phyloP scores from a whole-genome alignment of 2,329 filamentous ascomycete genomes.

The Coniella lustricola region DNA sequence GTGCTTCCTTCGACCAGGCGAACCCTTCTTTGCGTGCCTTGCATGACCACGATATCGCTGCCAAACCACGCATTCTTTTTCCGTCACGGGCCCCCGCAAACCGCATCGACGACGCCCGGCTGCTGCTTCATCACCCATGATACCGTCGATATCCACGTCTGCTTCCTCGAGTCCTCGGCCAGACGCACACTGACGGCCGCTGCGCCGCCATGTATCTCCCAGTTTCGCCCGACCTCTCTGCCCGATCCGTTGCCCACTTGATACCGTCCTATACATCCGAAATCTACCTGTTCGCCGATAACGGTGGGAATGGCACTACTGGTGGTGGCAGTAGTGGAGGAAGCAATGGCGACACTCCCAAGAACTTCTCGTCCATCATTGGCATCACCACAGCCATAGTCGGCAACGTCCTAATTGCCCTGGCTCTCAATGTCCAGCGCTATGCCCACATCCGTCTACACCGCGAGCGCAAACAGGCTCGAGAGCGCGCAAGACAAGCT shows the following conservation, averaged over 20 bases:
- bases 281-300: slow-evolving; percentile 15
- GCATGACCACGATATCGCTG: too few species aligned
- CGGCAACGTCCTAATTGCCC: slow-evolving; percentile 88
- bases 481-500: slow-evolving; percentile 47
- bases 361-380: slow-evolving; percentile 86
- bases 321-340: slow-evolving; percentile 18
- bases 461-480: slow-evolving; percentile 56
- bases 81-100: too few species aligned
- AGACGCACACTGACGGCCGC: slow-evolving; percentile 9
- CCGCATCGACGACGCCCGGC: not conserved
- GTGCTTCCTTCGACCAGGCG: too few species aligned
- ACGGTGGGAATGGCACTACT: too few species aligned
- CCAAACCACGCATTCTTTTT: too few species aligned
- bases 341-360: slow-evolving; percentile 30
- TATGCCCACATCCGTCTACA: slow-evolving; percentile 88
- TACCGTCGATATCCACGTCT: slow-evolving; percentile 2
- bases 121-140: slow-evolving; percentile 6
- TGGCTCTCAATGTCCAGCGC: slow-evolving; percentile 92
- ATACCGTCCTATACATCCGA: slow-evolving; percentile 15
- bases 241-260: slow-evolving; percentile 10
- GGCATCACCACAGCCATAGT: slow-evolving; percentile 89
- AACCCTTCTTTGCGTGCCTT: too few species aligned
- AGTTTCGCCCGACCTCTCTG: slow-evolving; percentile 4
- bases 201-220: slow-evolving; percentile 15
- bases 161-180: slow-evolving; percentile 7